Base-by-base conservation (phyloP, 2,329 filamentous ascomycete species). In the Alternaria conjuncta region DNA sequence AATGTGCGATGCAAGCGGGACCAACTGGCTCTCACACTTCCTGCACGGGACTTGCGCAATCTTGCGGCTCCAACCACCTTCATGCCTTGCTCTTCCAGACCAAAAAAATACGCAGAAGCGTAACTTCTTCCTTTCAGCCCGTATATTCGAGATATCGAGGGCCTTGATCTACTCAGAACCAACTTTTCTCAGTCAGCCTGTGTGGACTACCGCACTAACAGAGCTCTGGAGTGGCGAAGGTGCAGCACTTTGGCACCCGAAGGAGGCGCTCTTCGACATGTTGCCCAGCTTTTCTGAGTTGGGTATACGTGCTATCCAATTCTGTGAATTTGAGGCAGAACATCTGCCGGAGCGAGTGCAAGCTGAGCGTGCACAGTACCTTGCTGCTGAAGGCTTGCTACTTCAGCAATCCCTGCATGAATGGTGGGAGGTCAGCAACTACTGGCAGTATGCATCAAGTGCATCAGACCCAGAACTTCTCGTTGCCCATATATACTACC, bases 131-230 rank as follows among this genome's bases (percentile, higher is more conserved):
- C 66, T 76, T 32, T 54, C 65, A 10, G 71, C 67, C 20, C 70
- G 74, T 2, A 71, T 75, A 6, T 76, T 76, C 50, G 74, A 76
- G 32, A 73, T 76, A 12, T 60, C 71, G 4, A 70, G 74, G 4
- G 68, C 74, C 5, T 59, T 76, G 28, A 71, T 75, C 20, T 76
- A 70, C 54, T 70, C 72, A 0, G 64, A 63, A 5, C 66, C 72
- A 3, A 71, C 71, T 2, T 76, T 76, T 36, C 67, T 75, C 6
- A 60, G 68, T 13, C 51, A 65, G 9, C 56, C 66, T 3, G 59
- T 65, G 20, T 76, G 74, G 74, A 63, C 32, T 7, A 28, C 43
- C n/a, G 68, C 70, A 10, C 46, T 74, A 26, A 44, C 64, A 32
- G 50, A 63, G 15, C 63, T 73, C 28, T 74, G 73, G 71, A 53